Conservation (phyloP, 495 filamentous ascomycete species). For the Podospora sp. region DNA sequence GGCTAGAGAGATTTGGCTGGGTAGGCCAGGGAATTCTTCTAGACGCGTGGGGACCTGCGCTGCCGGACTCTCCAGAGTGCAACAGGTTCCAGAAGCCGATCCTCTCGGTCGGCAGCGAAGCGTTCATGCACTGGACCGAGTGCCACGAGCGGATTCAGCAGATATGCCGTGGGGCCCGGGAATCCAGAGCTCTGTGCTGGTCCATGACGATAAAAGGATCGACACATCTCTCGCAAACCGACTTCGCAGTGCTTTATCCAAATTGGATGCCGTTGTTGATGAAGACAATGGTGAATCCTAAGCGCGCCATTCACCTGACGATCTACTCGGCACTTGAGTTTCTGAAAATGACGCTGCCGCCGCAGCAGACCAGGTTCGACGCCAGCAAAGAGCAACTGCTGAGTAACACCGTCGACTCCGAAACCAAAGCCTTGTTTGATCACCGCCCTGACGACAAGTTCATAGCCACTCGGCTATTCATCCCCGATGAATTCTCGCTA, state of each 20-base stretch:
- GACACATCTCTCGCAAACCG: conserved; percentile 59
- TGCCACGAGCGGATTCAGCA: conserved; percentile 55
- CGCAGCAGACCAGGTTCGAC: conserved; percentile 34
- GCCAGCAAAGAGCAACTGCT: conserved; percentile 45
- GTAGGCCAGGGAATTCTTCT: conserved; percentile 61
- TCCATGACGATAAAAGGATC: conserved; percentile 62
- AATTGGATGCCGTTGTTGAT: conserved; percentile 55
- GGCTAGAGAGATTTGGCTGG: conserved; percentile 52
- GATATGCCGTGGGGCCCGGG: conserved; percentile 54
- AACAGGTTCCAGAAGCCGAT: conserved; percentile 53
- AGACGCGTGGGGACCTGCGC: conserved; percentile 58
- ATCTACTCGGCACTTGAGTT: conserved; percentile 58
- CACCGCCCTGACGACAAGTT: conserved; percentile 50
- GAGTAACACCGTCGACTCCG: conserved; percentile 28
- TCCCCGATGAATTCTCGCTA: conserved; percentile 40
- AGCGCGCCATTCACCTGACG: conserved; percentile 59
- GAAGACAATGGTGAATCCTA: conserved; percentile 59
- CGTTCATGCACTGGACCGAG: conserved; percentile 62
- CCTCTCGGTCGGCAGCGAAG: conserved; percentile 61
- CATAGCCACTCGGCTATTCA: conserved; percentile 45
- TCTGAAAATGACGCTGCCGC: conserved; percentile 46
- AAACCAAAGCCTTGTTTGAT: conserved; percentile 43
- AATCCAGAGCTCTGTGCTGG: conserved; percentile 53
- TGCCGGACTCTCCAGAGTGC: conserved; percentile 42
- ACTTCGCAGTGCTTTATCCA: conserved; percentile 64